Evolutionary conservation across 2,329 filamentous ascomycete species (phyloP).

Genomic region (Gliomastix tumulicola): DNA sequence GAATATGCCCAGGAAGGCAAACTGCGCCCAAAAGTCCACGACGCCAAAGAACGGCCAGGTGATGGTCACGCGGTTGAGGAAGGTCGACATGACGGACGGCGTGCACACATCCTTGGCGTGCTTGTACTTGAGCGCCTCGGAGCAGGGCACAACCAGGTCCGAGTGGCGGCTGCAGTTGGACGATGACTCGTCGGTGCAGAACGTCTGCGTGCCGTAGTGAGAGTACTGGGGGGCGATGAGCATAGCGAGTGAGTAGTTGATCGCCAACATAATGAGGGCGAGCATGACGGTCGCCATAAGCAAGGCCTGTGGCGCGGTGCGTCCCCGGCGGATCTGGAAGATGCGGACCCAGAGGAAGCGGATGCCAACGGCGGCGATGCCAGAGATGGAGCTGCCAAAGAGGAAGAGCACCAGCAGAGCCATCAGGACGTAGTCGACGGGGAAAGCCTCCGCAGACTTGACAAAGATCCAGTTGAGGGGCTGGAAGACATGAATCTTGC

Average conservation of each 20-base stretch:
- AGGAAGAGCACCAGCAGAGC: slow-evolving; percentile 77
- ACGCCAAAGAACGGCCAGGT: slow-evolving; percentile 95
- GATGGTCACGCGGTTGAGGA: slow-evolving; percentile 84
- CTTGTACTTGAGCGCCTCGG: slow-evolving; percentile 64
- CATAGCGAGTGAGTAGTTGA: slow-evolving; percentile 91
- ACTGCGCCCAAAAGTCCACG: slow-evolving; percentile 94
- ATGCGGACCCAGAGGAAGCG: slow-evolving; percentile 93
- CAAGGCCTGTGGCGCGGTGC: slow-evolving; percentile 86
- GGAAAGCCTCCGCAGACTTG: slow-evolving; percentile 75
- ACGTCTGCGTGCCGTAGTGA: slow-evolving; percentile 89
- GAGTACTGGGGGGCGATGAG: slow-evolving; percentile 94
- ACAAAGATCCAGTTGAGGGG: slow-evolving; percentile 83
- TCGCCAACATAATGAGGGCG: slow-evolving; percentile 79
- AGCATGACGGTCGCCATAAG: slow-evolving; percentile 87
- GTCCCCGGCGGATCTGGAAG: slow-evolving; percentile 83
- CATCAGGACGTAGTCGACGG: slow-evolving; percentile 88
- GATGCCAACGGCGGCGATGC: slow-evolving; percentile 81
- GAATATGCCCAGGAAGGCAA: slow-evolving; percentile 80
- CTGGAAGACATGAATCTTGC: slow-evolving; percentile 84
- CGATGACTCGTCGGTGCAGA: too few relatives aligned
- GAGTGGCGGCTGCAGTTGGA: slow-evolving; percentile 61
- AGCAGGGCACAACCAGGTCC: slow-evolving; percentile 73
- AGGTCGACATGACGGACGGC: slow-evolving; percentile 82
- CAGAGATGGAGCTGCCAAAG: slow-evolving; percentile 81
- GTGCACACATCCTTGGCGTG: slow-evolving; percentile 79